Percentiles rank a stretch among this genome's conserved stretches.
phyloP scores from a whole-genome alignment of 176 grass and related monocot species.

The Aechmea fasciata region DNA sequence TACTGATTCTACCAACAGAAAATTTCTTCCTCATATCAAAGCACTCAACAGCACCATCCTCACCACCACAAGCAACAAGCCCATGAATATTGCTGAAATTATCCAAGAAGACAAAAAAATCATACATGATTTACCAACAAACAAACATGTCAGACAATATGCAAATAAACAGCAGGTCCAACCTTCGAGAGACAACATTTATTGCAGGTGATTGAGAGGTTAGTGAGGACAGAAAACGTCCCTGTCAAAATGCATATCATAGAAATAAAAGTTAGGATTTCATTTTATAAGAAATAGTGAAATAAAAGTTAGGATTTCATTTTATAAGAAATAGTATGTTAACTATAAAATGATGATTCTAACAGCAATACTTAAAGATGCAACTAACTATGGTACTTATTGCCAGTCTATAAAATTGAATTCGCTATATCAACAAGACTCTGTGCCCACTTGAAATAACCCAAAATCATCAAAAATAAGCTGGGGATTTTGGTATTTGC shows the following conservation, averaged over 20 bases:
- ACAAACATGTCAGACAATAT: background rate
- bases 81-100: constrained; percentile 61
- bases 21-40: constrained; percentile 89
- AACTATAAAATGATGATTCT: no score
- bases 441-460: no score
- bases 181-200: constrained; percentile 82
- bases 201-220: constrained; percentile 70
- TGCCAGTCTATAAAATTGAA: no score
- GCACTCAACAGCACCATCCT: constrained; percentile 87
- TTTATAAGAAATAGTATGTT: no score
- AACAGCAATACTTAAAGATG: no score
- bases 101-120: constrained; percentile 10
- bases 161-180: constrained; percentile 1
- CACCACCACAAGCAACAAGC: constrained; percentile 86
- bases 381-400: no score
- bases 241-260: constrained; percentile 34
- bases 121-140: constrained; percentile 6
- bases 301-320: no score
- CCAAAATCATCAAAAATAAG: no score
- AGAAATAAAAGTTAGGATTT: no score
- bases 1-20: constrained; percentile 80
- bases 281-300: no score
- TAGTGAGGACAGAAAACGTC: constrained; percentile 75
- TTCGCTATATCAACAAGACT: no score
- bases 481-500: no score